Conservation (phyloP, 2,329 filamentous ascomycete genomes). For the Chaetomium olivaceum region DNA sequence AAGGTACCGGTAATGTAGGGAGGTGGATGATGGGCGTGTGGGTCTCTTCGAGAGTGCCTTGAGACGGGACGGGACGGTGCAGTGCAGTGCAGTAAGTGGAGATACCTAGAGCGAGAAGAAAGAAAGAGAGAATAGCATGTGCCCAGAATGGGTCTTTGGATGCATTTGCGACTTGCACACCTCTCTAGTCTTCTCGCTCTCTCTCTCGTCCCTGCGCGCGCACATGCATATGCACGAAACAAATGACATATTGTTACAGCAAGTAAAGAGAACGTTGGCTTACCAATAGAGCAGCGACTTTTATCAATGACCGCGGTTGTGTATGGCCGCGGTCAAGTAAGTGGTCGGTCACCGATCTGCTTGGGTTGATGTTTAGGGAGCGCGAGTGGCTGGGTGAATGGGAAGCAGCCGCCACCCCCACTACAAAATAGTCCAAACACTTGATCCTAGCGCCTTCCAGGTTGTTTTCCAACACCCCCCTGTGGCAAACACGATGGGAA, state of each 20-base stretch:
- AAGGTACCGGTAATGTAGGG: neutral
- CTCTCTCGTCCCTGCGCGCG: neutral
- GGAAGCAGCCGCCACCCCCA: constrained; percentile 18
- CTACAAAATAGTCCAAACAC: constrained; percentile 20
- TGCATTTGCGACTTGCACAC: neutral
- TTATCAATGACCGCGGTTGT: neutral
- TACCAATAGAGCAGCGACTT: neutral
- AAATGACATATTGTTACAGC: neutral
- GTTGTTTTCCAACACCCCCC: neutral
- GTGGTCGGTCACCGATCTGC: neutral
- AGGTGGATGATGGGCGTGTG: neutral
- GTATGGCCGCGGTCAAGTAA: neutral
- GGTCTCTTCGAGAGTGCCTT: neutral
- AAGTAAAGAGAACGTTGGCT: neutral
- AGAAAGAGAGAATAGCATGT: neutral
- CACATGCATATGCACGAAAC: neutral
- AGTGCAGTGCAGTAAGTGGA: neutral
- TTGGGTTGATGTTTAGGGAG: constrained; percentile 18
- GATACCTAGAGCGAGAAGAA: no score
- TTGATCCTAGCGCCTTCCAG: neutral
- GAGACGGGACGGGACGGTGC: neutral
- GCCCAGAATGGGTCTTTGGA: neutral
- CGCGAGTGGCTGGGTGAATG: constrained; percentile 18
- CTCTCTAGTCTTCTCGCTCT: neutral
- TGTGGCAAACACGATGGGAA: neutral